Percentiles rank a stretch among this genome's conserved stretches.
These are phyloP conservation scores for Acorus gramineus DNA, from an alignment of 106 monocot genomes.

Conservation along the genomic window DNA sequence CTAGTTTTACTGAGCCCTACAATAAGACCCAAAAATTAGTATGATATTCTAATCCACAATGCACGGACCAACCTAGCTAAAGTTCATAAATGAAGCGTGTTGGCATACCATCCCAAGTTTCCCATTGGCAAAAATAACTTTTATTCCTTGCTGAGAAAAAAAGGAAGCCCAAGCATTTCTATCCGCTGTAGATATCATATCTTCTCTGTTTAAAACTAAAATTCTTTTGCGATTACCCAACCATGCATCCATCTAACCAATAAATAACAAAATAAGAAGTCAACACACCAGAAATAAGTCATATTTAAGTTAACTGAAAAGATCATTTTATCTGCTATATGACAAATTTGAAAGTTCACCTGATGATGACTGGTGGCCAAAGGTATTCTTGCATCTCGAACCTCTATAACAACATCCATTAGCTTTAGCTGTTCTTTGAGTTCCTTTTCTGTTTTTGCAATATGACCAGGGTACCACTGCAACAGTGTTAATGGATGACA, in stretches of 20 bases:
- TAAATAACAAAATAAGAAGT: slow-evolving; percentile 2
- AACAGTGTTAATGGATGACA: slow-evolving; percentile 3
- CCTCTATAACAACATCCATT: slow-evolving; percentile 97
- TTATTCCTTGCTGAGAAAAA: slow-evolving; percentile 75
- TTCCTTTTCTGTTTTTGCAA: slow-evolving; percentile 94
- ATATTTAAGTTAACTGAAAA: not conserved
- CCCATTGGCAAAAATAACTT: slow-evolving; percentile 89
- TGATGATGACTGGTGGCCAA: slow-evolving; percentile 82
- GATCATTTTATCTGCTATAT: not conserved
- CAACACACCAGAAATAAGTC: too few species aligned
- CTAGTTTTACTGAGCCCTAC: slow-evolving; percentile 83
- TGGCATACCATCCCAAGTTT: slow-evolving; percentile 72
- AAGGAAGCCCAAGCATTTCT: slow-evolving; percentile 93
- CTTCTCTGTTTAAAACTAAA: slow-evolving; percentile 95
- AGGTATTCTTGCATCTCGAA: slow-evolving; percentile 94
- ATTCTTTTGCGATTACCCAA: slow-evolving; percentile 82
- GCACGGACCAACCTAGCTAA: not conserved
- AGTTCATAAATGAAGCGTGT: not conserved
- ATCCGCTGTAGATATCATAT: slow-evolving; percentile 87
- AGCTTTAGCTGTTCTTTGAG: slow-evolving; percentile 84
- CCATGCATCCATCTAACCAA: slow-evolving; percentile 88
- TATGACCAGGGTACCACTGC: slow-evolving; percentile 99
- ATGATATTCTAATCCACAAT: not conserved
- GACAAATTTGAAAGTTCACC: slow-evolving; percentile 23
- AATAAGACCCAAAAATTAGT: slow-evolving; percentile 13